Evolutionary conservation across 768 basidiomycete species (phyloP).

Genomic region (Lactarius indigo): DNA sequence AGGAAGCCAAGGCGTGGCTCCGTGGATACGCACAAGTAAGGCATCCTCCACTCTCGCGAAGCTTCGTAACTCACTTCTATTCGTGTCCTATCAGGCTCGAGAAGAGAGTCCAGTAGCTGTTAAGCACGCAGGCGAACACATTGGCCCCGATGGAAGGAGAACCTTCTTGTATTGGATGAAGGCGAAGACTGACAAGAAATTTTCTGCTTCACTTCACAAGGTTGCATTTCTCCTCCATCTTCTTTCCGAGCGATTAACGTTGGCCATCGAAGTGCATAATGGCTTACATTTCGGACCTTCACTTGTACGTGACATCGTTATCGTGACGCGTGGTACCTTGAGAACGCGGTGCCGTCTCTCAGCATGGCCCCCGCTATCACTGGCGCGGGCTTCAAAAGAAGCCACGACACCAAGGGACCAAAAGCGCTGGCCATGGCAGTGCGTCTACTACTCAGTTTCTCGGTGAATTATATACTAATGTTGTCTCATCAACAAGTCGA

Average conservation of each 20-base stretch:
- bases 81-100: constrained; percentile 49
- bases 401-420: constrained; percentile 39
- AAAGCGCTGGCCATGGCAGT: constrained; percentile 57
- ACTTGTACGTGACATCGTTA: constrained; percentile 53
- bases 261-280: constrained; percentile 56
- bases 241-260: neutral
- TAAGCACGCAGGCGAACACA: constrained; percentile 48
- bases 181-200: constrained; percentile 61
- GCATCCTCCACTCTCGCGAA: neutral
- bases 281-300: constrained; percentile 72
- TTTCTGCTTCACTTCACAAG: constrained; percentile 75
- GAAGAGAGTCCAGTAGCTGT: constrained; percentile 64
- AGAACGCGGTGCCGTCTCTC: constrained; percentile 16
- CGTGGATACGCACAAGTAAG: constrained; percentile 31
- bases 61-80: neutral
- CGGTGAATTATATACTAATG: neutral
- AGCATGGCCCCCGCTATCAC: constrained; percentile 57
- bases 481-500: constrained; percentile 43
- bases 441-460: constrained; percentile 6
- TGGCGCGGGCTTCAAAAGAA: constrained; percentile 51
- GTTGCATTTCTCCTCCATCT: constrained; percentile 33
- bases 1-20: constrained; percentile 33
- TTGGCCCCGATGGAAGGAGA: constrained; percentile 42
- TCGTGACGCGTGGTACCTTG: constrained; percentile 1
- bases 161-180: constrained; percentile 77